phyloP scores from a whole-genome alignment of 139 green algal genomes.

The Volvox reticuliferus region DNA sequence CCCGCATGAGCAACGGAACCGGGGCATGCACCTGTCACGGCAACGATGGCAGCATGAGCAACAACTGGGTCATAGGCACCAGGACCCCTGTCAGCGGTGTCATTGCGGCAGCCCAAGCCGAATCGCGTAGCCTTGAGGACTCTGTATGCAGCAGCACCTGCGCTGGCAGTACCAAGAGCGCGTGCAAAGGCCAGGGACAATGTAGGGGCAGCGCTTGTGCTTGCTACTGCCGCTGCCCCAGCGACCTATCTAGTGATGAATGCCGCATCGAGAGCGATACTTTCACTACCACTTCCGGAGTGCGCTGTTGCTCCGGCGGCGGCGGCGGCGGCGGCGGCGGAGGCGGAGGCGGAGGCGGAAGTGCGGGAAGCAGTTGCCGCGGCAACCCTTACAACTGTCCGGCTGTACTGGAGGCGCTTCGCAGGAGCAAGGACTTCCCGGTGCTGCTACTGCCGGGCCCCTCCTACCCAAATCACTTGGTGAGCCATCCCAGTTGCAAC shows the following conservation, averaged over 20 bases:
- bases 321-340: background rate
- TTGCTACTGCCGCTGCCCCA: slow-evolving; percentile 9
- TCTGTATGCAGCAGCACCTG: no score
- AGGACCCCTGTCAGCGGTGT: no score
- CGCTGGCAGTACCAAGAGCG: background rate
- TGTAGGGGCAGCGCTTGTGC: no score
- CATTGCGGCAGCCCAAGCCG: no score
- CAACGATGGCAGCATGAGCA: no score
- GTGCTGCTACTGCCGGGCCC: background rate
- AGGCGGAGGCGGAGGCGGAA: background rate
- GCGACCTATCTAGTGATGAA: background rate
- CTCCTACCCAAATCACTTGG: background rate
- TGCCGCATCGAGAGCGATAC: background rate
- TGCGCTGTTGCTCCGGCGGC: background rate
- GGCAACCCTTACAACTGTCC: slow-evolving; percentile 5
- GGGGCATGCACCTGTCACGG: no score
- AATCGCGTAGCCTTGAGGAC: no score
- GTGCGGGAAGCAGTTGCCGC: background rate
- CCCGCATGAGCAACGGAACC: no score
- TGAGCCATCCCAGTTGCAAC: background rate
- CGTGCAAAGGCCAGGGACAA: no score
- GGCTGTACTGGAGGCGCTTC: background rate
- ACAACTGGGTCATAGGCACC: no score
- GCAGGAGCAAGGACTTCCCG: background rate
- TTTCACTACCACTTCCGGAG: background rate